Conservation (phyloP, 495 filamentous ascomycete species). For the Penicillium cataractarum region DNA sequence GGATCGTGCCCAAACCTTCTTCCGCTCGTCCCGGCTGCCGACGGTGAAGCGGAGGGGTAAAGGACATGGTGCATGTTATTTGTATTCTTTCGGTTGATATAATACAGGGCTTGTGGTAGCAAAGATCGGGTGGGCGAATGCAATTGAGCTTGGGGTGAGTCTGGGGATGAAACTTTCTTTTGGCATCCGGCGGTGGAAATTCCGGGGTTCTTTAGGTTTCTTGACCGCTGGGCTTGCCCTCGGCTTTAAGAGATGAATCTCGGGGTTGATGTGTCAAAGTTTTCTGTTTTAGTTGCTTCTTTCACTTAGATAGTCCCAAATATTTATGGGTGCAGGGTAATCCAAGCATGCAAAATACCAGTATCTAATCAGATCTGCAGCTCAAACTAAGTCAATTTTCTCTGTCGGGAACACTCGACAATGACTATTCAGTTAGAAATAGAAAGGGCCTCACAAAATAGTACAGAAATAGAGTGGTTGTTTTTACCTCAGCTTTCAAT, state of each 20-base stretch:
- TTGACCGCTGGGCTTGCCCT: conserved; percentile 2
- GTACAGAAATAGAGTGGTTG: not conserved
- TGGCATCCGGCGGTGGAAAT: not conserved
- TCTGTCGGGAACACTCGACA: not conserved
- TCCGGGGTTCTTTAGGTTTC: not conserved
- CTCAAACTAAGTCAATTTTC: not conserved
- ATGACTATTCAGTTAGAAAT: not conserved
- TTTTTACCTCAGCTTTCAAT: not conserved
- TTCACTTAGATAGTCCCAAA: not conserved
- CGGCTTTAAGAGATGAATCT: not conserved
- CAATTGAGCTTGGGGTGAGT: not conserved
- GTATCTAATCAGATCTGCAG: not conserved
- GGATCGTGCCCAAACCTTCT: conserved; percentile 17
- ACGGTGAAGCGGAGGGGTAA: not conserved
- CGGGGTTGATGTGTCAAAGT: not conserved
- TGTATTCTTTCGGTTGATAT: not conserved
- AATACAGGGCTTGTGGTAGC: not conserved
- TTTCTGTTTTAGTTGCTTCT: not conserved
- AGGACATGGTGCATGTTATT: not conserved
- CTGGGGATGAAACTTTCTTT: not conserved
- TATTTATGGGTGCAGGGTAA: not conserved
- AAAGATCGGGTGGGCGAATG: not conserved
- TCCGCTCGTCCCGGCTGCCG: conserved; percentile 9
- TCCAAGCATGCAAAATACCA: not conserved
- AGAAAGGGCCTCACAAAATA: not conserved